phyloP scores from a whole-genome alignment of 2,329 filamentous ascomycete species.

The Penicillium sp. region DNA sequence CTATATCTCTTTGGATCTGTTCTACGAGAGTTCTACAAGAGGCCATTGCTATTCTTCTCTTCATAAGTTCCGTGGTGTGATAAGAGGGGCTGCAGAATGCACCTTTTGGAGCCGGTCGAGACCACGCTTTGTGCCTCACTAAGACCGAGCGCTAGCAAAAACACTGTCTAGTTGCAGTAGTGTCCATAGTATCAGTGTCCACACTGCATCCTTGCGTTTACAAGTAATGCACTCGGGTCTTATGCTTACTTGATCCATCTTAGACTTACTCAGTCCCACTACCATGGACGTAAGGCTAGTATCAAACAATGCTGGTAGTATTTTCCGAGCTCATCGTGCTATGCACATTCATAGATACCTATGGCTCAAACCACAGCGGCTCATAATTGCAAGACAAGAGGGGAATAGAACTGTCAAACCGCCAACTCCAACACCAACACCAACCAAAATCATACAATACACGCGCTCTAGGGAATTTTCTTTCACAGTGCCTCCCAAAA shows the following conservation, averaged over 20 bases:
- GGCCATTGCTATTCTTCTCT: not conserved
- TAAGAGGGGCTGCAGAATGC: constrained; percentile 8
- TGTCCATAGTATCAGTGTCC: not conserved
- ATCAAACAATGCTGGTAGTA: constrained; percentile 4
- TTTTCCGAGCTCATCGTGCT: constrained; percentile 9
- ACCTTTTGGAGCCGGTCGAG: constrained; percentile 12
- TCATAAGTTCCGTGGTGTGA: constrained; percentile 3
- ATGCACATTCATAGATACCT: not conserved
- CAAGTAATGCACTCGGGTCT: not conserved
- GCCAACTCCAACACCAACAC: constrained; percentile 15
- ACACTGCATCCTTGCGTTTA: not conserved
- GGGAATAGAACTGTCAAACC: constrained; percentile 21
- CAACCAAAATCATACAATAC: constrained; percentile 16
- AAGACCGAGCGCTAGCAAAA: constrained; percentile 1
- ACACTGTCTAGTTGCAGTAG: not conserved
- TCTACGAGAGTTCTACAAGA: not conserved
- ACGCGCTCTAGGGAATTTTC: constrained; percentile 19
- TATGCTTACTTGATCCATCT: not conserved
- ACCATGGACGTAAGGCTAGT: not conserved
- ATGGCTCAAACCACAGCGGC: not conserved
- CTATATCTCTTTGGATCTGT: no score
- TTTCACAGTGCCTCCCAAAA: constrained; percentile 17
- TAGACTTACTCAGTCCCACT: not conserved
- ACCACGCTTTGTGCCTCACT: constrained; percentile 1
- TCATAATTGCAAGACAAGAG: constrained; percentile 16